Conservation (phyloP, 2,329 filamentous ascomycete species). For the Fusarium oligoseptatum region DNA sequence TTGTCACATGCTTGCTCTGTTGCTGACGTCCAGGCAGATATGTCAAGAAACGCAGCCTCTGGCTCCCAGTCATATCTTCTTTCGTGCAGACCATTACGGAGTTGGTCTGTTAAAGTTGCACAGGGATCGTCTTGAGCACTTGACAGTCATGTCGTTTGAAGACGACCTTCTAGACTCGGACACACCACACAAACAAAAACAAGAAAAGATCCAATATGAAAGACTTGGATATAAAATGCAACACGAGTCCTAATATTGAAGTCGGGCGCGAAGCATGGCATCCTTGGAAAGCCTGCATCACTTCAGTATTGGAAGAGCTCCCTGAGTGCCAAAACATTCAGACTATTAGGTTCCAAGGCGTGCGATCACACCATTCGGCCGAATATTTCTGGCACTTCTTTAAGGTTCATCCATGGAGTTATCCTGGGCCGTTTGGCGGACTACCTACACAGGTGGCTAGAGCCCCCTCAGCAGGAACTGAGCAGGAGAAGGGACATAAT, state of each 20-base stretch:
- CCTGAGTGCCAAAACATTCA: background rate
- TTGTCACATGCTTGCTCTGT: background rate
- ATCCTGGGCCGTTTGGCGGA: background rate
- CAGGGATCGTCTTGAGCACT: background rate
- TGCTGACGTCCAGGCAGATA: background rate
- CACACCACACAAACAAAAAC: background rate
- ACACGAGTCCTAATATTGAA: background rate
- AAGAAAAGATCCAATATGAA: background rate
- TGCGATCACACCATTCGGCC: background rate
- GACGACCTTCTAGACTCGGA: background rate
- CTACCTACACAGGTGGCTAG: background rate
- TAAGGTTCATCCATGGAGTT: background rate
- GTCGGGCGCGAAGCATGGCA: background rate
- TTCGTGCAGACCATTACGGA: background rate
- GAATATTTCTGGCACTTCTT: background rate
- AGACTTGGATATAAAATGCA: background rate
- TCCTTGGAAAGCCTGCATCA: background rate
- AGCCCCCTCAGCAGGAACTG: background rate
- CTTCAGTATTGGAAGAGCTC: background rate
- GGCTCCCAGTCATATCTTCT: background rate
- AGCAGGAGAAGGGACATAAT: background rate
- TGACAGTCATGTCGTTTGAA: background rate
- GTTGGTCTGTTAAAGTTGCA: background rate
- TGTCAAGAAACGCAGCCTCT: background rate
- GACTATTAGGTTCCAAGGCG: background rate